Base-by-base conservation (phyloP, 495 filamentous ascomycete species). In the Hypoxylon fuscum region DNA sequence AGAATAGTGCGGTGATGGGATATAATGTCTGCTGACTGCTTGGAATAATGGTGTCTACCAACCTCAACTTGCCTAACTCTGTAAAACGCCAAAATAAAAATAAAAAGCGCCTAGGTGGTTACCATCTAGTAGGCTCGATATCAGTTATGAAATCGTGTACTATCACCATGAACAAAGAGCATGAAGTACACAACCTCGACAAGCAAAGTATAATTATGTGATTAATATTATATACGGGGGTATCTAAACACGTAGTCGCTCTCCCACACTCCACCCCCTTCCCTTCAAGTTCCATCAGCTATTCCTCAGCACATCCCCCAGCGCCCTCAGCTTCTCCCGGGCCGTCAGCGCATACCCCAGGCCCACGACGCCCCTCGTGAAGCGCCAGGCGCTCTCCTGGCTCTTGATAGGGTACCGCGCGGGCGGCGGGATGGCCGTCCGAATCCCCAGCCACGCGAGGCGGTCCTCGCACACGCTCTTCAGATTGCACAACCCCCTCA, bases 401-500 rank as follows among this genome's bases (percentile, higher is more conserved):
- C 81, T 77, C 3, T 74, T 66, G 52, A 94, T 88, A 5, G 93
- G 94, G 76, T 97, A 97, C 64, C 89, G 86, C 65, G 96, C 79
- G 0, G 87, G 81, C 23, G 76, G 76, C 11, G 95, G 95, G 48
- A 98, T 97, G 5, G 80, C 75, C 22, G 95, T 98, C 27, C 83
- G 77, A 5, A 92, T 64, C 0, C 84, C 84, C 2, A 84, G 41
- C 74, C 78, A 80, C 3, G 79, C 74, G 71, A 81, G 88, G 23
- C 87, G 76, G 79, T 98, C 95, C 56, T 85, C 81, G 68, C 91
- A 96, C 21, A 98, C 79, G 18, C 90, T 82, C 79, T 98, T 98
- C 21, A 87, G 59, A 77, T 97, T 97, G 68, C 92, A 95, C 43
- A 98, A 65, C 0, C 84, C 85, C 25, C 92, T 83, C 53, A 98